Percentiles rank a stretch among this genome's conserved stretches.
phyloP scores from a whole-genome alignment of 2,329 filamentous ascomycete species.

The Aspergillus neotritici region DNA sequence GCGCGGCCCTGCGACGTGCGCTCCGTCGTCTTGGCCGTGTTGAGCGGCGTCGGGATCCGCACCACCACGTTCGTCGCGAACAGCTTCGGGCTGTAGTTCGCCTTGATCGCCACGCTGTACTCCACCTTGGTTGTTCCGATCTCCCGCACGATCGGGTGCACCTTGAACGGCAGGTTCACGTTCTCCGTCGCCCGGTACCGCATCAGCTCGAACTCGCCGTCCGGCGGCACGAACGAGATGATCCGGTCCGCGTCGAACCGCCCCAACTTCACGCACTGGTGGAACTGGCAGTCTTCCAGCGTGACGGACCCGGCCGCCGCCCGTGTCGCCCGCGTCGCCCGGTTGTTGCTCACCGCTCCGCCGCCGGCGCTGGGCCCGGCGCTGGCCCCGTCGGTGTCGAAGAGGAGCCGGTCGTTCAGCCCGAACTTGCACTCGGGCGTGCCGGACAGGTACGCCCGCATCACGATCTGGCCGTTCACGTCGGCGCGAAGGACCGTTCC shows the following conservation, averaged over 20 bases:
- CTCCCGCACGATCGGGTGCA: constrained; percentile 97
- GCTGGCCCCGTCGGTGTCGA: constrained; percentile 69
- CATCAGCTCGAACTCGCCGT: constrained; percentile 98
- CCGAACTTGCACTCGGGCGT: constrained; percentile 99
- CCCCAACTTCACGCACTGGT: constrained; percentile 95
- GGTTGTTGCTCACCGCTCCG: constrained; percentile 45
- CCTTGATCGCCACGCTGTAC: constrained; percentile 95
- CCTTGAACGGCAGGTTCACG: constrained; percentile 96
- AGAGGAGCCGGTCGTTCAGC: constrained; percentile 85
- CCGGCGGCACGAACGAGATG: constrained; percentile 93
- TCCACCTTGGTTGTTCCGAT: constrained; percentile 96
- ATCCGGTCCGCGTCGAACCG: constrained; percentile 96
- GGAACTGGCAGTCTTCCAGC: constrained; percentile 96
- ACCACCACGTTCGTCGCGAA: constrained; percentile 96
- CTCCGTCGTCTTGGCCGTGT: constrained; percentile 90
- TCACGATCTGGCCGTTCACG: constrained; percentile 94
- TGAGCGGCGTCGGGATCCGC: constrained; percentile 89
- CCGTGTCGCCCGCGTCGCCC: constrained; percentile 77
- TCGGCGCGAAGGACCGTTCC: constrained; percentile 92
- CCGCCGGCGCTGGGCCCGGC: constrained; percentile 31
- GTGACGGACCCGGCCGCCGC: constrained; percentile 93
- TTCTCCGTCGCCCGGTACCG: constrained; percentile 97
- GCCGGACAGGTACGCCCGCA: constrained; percentile 94
- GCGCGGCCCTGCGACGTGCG: constrained; percentile 93
- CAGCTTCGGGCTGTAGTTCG: constrained; percentile 92